Evolutionary conservation across 2,329 filamentous ascomycete species (phyloP).

Genomic region (Cordyceps pruinosa): DNA sequence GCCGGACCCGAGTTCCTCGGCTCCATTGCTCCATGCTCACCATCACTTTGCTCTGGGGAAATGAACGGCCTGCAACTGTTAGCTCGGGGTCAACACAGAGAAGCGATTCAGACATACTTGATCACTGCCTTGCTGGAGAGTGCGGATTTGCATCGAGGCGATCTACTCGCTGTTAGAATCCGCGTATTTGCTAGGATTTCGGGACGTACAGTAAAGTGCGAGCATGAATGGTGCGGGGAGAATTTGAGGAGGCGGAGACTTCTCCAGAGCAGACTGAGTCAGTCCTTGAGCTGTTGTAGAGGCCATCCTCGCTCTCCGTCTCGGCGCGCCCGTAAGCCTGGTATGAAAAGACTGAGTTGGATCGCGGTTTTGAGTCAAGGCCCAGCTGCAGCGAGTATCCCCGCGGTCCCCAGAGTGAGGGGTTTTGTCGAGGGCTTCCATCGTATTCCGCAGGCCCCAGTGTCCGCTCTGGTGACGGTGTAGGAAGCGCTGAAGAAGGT

Average conservation of each 20-base stretch:
- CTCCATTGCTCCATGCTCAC: neutral
- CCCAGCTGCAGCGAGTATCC: slow-evolving; percentile 1
- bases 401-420: neutral
- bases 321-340: slow-evolving; percentile 2
- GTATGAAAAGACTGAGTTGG: neutral
- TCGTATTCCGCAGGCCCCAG: slow-evolving; percentile 5
- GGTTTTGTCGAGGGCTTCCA: neutral
- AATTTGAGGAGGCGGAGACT: neutral
- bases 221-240: neutral
- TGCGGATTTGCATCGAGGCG: neutral
- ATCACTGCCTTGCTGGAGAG: neutral
- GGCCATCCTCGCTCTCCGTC: slow-evolving; percentile 2
- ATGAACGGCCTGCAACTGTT: slow-evolving; percentile 22
- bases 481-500: slow-evolving; percentile 11
- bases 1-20: slow-evolving; percentile 38
- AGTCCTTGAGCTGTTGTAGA: slow-evolving; percentile 3
- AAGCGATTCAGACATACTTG: slow-evolving; percentile 1
- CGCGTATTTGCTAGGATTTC: neutral
- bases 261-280: slow-evolving; percentile 6
- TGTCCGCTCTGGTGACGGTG: slow-evolving; percentile 12
- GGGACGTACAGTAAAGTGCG: slow-evolving; percentile 1
- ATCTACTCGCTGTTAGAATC: neutral
- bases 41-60: slow-evolving; percentile 21
- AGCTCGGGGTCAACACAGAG: neutral
- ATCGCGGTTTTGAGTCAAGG: neutral